Evolutionary conservation across 2,329 filamentous ascomycete genomes (phyloP).

Genomic region (Fusarium chuoi): DNA sequence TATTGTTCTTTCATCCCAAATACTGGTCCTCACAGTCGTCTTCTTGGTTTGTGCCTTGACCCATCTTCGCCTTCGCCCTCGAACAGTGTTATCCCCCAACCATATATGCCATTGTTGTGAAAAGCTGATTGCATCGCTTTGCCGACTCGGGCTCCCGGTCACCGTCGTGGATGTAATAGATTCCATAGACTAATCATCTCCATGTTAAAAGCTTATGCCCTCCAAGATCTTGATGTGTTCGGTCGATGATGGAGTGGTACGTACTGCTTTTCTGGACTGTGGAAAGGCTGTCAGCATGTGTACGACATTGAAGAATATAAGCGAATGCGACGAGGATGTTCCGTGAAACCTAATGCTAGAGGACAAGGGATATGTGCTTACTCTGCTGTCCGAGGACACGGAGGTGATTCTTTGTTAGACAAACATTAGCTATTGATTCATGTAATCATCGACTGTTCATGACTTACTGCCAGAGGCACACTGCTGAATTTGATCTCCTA

Average conservation of each 20-base stretch:
- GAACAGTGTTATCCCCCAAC: background rate
- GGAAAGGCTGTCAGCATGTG: background rate
- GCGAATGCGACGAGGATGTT: background rate
- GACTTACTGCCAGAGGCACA: background rate
- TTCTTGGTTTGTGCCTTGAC: background rate
- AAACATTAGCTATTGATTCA: background rate
- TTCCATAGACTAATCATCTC: background rate
- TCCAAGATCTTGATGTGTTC: background rate
- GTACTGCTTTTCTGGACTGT: fast-evolving
- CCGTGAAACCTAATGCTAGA: background rate
- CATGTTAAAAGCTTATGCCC: background rate
- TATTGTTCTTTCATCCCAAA: background rate
- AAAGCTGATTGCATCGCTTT: background rate
- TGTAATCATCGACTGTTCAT: background rate
- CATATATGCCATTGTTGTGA: background rate
- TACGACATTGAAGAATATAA: background rate
- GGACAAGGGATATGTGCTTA: background rate
- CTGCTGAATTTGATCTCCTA: fast-evolving
- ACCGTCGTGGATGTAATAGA: too few species aligned
- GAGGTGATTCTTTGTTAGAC: fast-evolving
- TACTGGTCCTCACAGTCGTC: too few species aligned
- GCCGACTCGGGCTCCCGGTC: background rate
- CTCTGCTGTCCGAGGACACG: fast-evolving
- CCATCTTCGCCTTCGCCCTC: background rate
- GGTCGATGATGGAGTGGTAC: background rate